Percentiles rank a stretch among this genome's conserved stretches.
These are phyloP conservation scores for Scheffersomyces illinoinensis DNA, from an alignment of 1,139 yeast genomes.

Conservation along the genomic window DNA sequence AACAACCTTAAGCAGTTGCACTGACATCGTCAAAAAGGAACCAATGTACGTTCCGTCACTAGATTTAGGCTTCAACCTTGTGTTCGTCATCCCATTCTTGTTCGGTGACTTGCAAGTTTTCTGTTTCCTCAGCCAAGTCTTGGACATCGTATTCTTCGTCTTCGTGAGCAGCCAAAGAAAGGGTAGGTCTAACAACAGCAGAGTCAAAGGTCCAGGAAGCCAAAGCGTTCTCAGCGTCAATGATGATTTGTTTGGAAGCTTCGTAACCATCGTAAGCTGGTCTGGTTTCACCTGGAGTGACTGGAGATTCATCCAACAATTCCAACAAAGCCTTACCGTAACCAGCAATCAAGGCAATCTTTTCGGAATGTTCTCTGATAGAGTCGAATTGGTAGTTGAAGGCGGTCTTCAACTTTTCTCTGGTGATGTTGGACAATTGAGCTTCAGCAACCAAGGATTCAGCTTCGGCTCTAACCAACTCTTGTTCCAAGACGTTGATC, in stretches of 20 bases:
- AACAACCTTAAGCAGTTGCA: neutral
- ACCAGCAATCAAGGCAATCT: conserved; percentile 83
- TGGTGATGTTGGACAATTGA: conserved; percentile 81
- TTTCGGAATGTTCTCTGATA: conserved; percentile 78
- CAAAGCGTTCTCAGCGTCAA: conserved; percentile 81
- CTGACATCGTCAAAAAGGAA: neutral
- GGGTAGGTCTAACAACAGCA: conserved; percentile 79
- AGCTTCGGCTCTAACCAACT: conserved; percentile 87
- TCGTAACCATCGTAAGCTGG: conserved; percentile 86
- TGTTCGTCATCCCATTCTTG: conserved; percentile 41
- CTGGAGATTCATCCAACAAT: conserved; percentile 80
- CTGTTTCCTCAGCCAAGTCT: conserved; percentile 57
- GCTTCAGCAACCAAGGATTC: conserved; percentile 91
- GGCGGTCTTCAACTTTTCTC: conserved; percentile 85
- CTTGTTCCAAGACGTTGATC: conserved; percentile 81
- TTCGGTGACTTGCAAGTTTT: conserved; percentile 56
- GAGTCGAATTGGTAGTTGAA: conserved; percentile 84
- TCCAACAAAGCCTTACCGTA: conserved; percentile 85
- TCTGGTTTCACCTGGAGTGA: conserved; percentile 90
- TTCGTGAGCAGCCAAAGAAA: conserved; percentile 71
- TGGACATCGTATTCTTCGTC: conserved; percentile 60
- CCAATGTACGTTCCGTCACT: neutral
- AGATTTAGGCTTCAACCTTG: conserved; percentile 21
- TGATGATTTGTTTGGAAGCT: conserved; percentile 82
- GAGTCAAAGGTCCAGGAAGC: conserved; percentile 82